Conservation (phyloP, 192 early-diverging fungal species). For the Chytriomyces sp. region DNA sequence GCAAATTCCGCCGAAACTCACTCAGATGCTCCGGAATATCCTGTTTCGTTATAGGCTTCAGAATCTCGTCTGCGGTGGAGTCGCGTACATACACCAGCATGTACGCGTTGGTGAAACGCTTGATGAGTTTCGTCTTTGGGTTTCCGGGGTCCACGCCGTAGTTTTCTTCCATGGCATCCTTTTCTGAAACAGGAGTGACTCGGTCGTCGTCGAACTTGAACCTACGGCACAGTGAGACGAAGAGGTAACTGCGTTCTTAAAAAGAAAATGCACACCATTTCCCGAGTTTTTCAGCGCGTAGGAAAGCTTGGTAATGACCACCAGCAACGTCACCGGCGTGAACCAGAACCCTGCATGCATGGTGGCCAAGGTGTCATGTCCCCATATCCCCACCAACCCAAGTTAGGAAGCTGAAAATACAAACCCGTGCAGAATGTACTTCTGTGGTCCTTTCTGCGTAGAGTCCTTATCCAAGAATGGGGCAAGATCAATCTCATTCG, state of each 20-base stretch:
- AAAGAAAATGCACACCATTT: slow-evolving; percentile 71
- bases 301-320: slow-evolving; percentile 92
- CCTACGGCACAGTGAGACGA: too few relatives aligned
- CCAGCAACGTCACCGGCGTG: slow-evolving; percentile 91
- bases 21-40: slow-evolving; percentile 85
- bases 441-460: slow-evolving; percentile 50
- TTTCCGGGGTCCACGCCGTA: slow-evolving; percentile 82
- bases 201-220: slow-evolving; percentile 93
- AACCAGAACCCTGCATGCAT: slow-evolving; percentile 83
- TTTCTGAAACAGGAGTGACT: slow-evolving; percentile 75
- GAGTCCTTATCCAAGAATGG: slow-evolving; percentile 74
- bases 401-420: too few relatives aligned
- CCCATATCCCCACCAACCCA: too few relatives aligned
- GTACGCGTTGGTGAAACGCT: slow-evolving; percentile 95
- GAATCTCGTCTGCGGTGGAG: slow-evolving; percentile 66
- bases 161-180: slow-evolving; percentile 91
- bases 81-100: slow-evolving; percentile 98
- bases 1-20: too few relatives aligned
- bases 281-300: slow-evolving; percentile 77
- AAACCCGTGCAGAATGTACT: slow-evolving; percentile 89
- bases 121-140: slow-evolving; percentile 34
- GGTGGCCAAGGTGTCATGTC: too few relatives aligned
- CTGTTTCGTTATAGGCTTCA: slow-evolving; percentile 61
- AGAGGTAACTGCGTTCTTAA: too few relatives aligned
- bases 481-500: slow-evolving; percentile 79